These are phyloP conservation scores for Torulaspora pretoriensis DNA, from an alignment of 1,139 yeast genomes.

Conservation along the genomic window DNA sequence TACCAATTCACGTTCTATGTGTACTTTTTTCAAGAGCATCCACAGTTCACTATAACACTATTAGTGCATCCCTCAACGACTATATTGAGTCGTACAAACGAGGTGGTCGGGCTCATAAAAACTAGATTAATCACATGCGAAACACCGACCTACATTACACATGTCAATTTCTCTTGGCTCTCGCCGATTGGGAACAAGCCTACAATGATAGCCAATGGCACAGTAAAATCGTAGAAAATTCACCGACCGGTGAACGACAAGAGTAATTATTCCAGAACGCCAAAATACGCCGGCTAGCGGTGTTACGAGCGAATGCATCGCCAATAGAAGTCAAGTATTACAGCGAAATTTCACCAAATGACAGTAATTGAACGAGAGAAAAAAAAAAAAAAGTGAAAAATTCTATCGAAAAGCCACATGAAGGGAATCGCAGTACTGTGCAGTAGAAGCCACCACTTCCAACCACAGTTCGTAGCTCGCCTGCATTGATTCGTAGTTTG, in stretches of 20 bases:
- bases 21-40: not conserved
- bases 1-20: not conserved
- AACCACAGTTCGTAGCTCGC: not conserved
- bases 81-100: not conserved
- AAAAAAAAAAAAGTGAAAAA: not conserved
- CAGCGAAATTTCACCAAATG: not conserved
- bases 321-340: not conserved
- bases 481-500: no score
- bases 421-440: not conserved
- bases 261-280: not conserved
- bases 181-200: not conserved
- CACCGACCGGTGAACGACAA: not conserved
- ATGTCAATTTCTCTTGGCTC: not conserved
- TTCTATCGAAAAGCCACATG: not conserved
- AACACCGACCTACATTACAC: not conserved
- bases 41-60: not conserved
- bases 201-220: not conserved
- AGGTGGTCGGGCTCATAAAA: not conserved
- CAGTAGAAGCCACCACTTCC: constrained; percentile 1
- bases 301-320: not conserved
- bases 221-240: not conserved
- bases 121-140: not conserved
- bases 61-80: not conserved
- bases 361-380: not conserved
- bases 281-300: not conserved